Base-by-base conservation (phyloP, 2,329 filamentous ascomycete species). In the Stagonosporopsis vannaccii region DNA sequence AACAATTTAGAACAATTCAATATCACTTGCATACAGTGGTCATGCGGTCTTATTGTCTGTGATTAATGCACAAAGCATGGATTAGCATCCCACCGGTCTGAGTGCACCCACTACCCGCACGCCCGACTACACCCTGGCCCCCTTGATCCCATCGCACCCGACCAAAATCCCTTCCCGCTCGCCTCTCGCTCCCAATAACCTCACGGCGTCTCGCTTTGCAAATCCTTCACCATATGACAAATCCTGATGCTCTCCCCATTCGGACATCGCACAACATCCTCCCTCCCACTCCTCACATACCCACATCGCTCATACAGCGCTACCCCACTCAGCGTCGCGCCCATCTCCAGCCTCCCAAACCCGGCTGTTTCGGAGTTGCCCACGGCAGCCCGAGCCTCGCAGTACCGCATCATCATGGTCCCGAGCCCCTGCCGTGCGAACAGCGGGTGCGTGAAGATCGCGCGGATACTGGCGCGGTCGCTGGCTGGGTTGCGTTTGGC, bases 321-420 rank as follows among this genome's bases (percentile, higher is more conserved):
- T 2, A 75, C 72, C 13, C 72, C 71, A 46, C 63, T 71, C 52
- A 75, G 49, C 55, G 73, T 75, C 5, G 70, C 71, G 6, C 73
- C 73, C 73, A 75, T 75, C 41, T 75, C 73, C 44, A 75, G 39
- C 28, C 67, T 62, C 28, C 23, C 40, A 40, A 73, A 75, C 4
- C 73, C 73, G 0, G 49, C 56, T 11, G 58, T 57, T 39, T 61
- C 51, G 8, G 17, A 41, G 2, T 20, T 30, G 0, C 65, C 70
- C 12, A 63, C 66, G 2, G 51, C 35, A 3, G 73, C 73, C 5
- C 57, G 58, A 44, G 52, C 63, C 50, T 75, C 73, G 45, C 73
- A 75, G 55, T 71, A 67, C 61, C 73, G 60, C 73, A 75, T 74
- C 70, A 75, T 67, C 73, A 75, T 75, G 2, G 72, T 75, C 0